A percentile compares a stretch with the other conserved stretches of the same genome.
Evolutionary conservation across 2,329 filamentous ascomycete genomes (phyloP).

Genomic region (Epichloe gansuensis): DNA sequence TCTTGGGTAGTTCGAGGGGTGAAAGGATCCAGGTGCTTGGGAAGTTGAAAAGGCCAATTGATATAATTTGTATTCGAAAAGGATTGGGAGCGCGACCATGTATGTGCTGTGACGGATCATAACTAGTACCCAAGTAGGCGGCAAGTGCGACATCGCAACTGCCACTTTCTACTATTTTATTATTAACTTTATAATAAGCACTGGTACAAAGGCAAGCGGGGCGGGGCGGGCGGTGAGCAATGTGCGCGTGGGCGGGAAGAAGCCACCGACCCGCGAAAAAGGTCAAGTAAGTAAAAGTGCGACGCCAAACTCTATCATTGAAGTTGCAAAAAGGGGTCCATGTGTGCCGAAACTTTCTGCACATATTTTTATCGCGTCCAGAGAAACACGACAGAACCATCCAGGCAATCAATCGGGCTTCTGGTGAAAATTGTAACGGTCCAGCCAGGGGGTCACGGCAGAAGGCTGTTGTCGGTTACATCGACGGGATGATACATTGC

Average conservation of each 20-base stretch:
- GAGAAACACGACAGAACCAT: no score
- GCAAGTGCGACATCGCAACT: background rate
- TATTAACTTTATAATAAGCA: background rate
- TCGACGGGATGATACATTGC: constrained; percentile 63
- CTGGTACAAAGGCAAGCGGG: background rate
- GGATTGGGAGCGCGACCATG: background rate
- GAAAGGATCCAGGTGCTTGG: background rate
- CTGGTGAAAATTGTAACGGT: no score
- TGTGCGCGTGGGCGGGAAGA: background rate
- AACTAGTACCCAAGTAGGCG: background rate
- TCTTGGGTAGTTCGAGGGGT: constrained; percentile 9
- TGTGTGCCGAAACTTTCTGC: no score
- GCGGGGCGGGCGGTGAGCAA: background rate
- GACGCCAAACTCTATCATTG: no score
- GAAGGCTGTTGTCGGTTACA: constrained; percentile 22
- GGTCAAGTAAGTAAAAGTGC: no score
- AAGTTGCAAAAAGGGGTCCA: no score
- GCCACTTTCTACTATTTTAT: background rate
- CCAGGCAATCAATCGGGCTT: no score
- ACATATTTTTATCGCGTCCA: no score
- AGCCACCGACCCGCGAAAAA: background rate
- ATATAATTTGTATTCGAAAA: background rate
- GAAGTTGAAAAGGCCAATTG: background rate
- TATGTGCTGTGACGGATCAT: background rate
- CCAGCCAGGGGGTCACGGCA: no score